These are phyloP conservation scores for Elsinoe batatas DNA, from an alignment of 2,329 filamentous ascomycete species.

Conservation along the genomic window DNA sequence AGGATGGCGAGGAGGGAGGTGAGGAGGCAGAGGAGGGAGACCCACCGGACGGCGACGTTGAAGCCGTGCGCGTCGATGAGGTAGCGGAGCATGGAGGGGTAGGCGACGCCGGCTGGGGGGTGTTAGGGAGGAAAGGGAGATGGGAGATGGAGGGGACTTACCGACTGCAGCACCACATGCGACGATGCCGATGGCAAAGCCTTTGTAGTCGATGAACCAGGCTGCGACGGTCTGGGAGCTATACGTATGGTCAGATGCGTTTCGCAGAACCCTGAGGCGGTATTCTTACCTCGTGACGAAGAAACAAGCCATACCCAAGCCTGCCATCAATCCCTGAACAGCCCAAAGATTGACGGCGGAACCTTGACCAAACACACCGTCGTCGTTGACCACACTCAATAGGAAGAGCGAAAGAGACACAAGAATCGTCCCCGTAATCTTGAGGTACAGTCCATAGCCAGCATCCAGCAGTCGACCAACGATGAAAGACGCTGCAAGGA, in stretches of 20 bases:
- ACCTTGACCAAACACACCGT: constrained; percentile 26
- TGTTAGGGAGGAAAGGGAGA: too few species aligned
- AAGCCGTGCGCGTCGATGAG: constrained; percentile 36
- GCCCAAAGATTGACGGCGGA: constrained; percentile 37
- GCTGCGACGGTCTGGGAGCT: constrained; percentile 35
- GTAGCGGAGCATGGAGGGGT: constrained; percentile 37
- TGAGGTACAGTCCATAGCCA: constrained; percentile 32
- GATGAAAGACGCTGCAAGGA: constrained; percentile 36
- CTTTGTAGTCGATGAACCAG: constrained; percentile 40
- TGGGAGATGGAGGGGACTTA: constrained; percentile 16
- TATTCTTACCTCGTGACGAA: constrained; percentile 32
- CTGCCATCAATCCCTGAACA: constrained; percentile 38
- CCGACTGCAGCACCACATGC: constrained; percentile 40
- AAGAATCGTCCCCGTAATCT: constrained; percentile 33
- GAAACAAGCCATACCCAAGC: constrained; percentile 44
- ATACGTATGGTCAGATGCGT: constrained; percentile 10
- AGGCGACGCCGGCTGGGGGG: constrained; percentile 28
- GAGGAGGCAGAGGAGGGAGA: constrained; percentile 32
- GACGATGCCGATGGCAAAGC: constrained; percentile 41
- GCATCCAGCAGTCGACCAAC: constrained; percentile 43
- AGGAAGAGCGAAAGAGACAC: constrained; percentile 37
- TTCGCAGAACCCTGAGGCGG: background rate
- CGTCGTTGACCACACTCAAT: constrained; percentile 34
- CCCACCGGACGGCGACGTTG: constrained; percentile 34
- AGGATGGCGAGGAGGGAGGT: constrained; percentile 35